A percentile compares a stretch with the other conserved stretches of the same genome.
phyloP scores from a whole-genome alignment of 169 alveolate genomes.

The Perkinsus marinus region DNA sequence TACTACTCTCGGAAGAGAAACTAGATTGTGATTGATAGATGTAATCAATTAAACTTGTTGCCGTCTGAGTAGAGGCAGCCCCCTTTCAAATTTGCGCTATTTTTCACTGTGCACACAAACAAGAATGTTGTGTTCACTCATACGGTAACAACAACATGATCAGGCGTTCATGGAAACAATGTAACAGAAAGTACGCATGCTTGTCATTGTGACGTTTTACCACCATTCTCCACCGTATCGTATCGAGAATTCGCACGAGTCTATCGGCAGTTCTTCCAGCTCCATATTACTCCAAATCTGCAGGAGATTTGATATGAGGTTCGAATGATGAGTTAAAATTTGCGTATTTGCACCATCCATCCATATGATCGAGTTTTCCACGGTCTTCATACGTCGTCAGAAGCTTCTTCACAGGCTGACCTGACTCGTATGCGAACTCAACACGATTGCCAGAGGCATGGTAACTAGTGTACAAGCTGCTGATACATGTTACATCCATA shows the following conservation, averaged over 20 bases:
- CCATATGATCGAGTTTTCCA: not conserved
- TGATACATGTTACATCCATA: not conserved
- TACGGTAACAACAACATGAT: not conserved
- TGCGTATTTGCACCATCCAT: not conserved
- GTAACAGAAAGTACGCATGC: not conserved
- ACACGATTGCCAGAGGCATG: not conserved
- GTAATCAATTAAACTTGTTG: not conserved
- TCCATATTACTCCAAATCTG: not conserved
- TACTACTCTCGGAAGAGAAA: too few relatives aligned
- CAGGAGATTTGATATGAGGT: not conserved
- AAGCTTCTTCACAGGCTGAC: not conserved
- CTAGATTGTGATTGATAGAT: too few relatives aligned
- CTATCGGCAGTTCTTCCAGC: not conserved
- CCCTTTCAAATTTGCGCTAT: not conserved
- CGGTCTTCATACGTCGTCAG: not conserved
- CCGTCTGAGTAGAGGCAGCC: not conserved
- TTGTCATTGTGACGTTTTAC: not conserved
- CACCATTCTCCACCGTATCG: not conserved
- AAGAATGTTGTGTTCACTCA: not conserved
- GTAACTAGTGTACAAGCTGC: not conserved
- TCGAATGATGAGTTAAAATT: not conserved
- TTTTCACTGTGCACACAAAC: not conserved
- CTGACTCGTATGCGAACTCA: not conserved
- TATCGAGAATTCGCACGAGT: not conserved
- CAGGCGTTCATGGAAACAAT: not conserved